Conservation (phyloP, 192 early-diverging fungal species). For the Powellomyces hirtus region DNA sequence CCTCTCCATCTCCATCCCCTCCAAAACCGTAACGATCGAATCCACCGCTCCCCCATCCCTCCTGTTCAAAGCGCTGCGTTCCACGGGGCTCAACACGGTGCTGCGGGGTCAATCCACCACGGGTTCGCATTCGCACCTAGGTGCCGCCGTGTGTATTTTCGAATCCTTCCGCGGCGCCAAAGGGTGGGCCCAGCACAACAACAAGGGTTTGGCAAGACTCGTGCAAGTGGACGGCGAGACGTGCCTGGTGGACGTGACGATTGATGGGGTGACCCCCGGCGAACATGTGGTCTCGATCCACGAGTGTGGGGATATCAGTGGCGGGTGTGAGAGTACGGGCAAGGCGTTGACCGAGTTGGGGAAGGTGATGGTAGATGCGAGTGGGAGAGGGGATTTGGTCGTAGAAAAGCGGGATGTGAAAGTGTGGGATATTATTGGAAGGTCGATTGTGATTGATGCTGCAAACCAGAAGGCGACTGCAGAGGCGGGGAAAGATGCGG, state of each 20-base stretch:
- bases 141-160: constrained; percentile 90
- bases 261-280: constrained; percentile 42
- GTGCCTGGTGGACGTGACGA: constrained; percentile 80
- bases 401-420: constrained; percentile 70
- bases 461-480: constrained; percentile 57
- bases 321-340: constrained; percentile 54
- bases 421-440: constrained; percentile 88
- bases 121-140: constrained; percentile 55
- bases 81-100: constrained; percentile 72
- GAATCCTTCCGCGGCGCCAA: constrained; percentile 48
- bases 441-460: constrained; percentile 66
- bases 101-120: constrained; percentile 68
- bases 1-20: constrained; percentile 64
- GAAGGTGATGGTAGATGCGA: constrained; percentile 18
- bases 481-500: constrained; percentile 38
- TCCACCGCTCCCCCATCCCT: constrained; percentile 66
- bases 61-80: constrained; percentile 61
- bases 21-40: constrained; percentile 75
- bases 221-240: constrained; percentile 69
- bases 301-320: constrained; percentile 76
- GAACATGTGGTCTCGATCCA: constrained; percentile 61
- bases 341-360: constrained; percentile 45
- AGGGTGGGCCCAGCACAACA: constrained; percentile 42
- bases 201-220: constrained; percentile 73
- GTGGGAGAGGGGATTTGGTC: constrained; percentile 40